Evolutionary conservation across 2,329 filamentous ascomycete species (phyloP), one percentile per base, ranked within the genome.

Genomic region (Fusarium udum): DNA sequence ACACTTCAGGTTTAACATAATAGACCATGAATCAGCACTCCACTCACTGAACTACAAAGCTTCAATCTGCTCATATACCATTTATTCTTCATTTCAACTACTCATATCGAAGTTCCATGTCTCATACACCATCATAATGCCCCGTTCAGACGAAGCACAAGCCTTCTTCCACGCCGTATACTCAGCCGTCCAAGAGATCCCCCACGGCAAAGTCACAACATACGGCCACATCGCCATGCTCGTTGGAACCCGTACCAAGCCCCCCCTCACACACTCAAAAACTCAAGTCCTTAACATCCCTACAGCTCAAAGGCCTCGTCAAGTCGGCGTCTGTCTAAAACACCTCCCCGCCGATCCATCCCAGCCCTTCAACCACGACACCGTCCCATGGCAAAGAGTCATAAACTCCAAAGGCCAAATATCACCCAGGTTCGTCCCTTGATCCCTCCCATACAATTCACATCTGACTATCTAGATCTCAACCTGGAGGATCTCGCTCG

Each of bases 351-450:
- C 83, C 12, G 86, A 89, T 64, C 77, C 84, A 1, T 80, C 84
- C 0, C 73, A 80, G 62, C 86, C 82, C 64, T 97, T 92, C 83
- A 92, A 97, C 81, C 86, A 88, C 67, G 86, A 85, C 31, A 98
- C 92, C 73, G 95, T 98, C 7, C 95, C 95, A 0, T 98, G 95
- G 95, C 95, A 98, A 85, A 87, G 96, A 65, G 93, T 98, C 67
- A 92, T 98, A 80, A 97, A 95, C 81, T 85, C 93, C 20, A 95
- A 93, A 82, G 95, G 95, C 28, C 86, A 90, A 67, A 97, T 98
- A 75, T 97, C 95, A 49, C 93, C 93, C 13, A 90, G 95, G 94
- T 95, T 55, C 26, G 73, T 58, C 9, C 36, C 20, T 16, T 37
- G 31, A 10, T 15, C 11, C 20, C 14, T 40, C 16, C 14, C 13